These are phyloP conservation scores for Penicillium sp. DNA, from an alignment of 2,329 filamentous ascomycete species.

Conservation along the genomic window DNA sequence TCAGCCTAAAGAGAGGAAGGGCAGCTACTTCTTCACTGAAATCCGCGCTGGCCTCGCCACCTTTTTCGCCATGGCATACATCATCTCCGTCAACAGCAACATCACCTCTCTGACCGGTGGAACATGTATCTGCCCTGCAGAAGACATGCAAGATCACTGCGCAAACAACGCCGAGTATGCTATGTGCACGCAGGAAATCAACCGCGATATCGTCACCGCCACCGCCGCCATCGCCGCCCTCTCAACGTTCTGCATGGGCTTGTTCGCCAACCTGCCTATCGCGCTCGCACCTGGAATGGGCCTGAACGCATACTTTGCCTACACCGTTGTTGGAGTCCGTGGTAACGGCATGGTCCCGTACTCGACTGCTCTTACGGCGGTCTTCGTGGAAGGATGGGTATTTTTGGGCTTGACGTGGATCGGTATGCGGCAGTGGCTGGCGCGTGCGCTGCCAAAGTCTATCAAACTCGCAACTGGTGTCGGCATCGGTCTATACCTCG, in stretches of 20 bases:
- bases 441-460: slow-evolving; percentile 74
- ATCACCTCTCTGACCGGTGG: slow-evolving; percentile 71
- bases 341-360: slow-evolving; percentile 73
- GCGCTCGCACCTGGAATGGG: slow-evolving; percentile 74
- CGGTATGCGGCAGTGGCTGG: slow-evolving; percentile 84
- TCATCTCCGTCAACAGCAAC: slow-evolving; percentile 65
- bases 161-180: slow-evolving; percentile 47
- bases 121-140: slow-evolving; percentile 67
- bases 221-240: slow-evolving; percentile 80
- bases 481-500: slow-evolving; percentile 78
- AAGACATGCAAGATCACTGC: slow-evolving; percentile 45
- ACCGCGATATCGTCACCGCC: slow-evolving; percentile 77
- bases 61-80: slow-evolving; percentile 79
- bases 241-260: slow-evolving; percentile 77
- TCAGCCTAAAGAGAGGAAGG: slow-evolving; percentile 68
- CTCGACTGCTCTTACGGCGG: slow-evolving; percentile 73
- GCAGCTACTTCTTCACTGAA: slow-evolving; percentile 77
- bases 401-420: slow-evolving; percentile 77
- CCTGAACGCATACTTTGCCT: slow-evolving; percentile 83
- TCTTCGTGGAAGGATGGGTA: slow-evolving; percentile 84
- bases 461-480: slow-evolving; percentile 86
- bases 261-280: slow-evolving; percentile 77
- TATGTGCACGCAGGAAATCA: slow-evolving; percentile 54
- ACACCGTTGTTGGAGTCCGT: slow-evolving; percentile 73
- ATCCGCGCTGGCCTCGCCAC: slow-evolving; percentile 78